phyloP scores from a whole-genome alignment of 1,284 basidiomycete species.

The Heterobasidion irregulare region DNA sequence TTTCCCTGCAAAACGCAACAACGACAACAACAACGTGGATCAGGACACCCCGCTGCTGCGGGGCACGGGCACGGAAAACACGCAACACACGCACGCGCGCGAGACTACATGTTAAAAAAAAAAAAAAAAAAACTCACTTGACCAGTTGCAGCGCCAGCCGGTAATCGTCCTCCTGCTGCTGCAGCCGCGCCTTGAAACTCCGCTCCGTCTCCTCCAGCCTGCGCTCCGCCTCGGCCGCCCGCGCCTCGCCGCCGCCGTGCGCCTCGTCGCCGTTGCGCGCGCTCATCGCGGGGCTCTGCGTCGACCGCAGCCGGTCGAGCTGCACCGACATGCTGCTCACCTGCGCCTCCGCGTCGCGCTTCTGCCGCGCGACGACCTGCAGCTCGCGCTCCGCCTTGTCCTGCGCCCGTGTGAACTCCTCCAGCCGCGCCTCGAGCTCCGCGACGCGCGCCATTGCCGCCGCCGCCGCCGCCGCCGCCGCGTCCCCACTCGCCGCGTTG shows the following conservation, averaged over 20 bases:
- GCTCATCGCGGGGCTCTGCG: constrained; percentile 35
- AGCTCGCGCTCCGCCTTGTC: constrained; percentile 71
- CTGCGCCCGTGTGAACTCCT: constrained; percentile 63
- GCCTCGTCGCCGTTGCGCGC: constrained; percentile 19
- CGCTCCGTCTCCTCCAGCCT: constrained; percentile 76
- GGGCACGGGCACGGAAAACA: background rate
- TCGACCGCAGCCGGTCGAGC: constrained; percentile 53
- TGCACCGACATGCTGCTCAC: constrained; percentile 55
- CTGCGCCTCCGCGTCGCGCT: constrained; percentile 69
- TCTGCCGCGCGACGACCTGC: constrained; percentile 51
- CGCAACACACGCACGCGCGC: background rate
- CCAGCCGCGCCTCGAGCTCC: constrained; percentile 71
- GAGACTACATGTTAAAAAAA: constrained; percentile 9
- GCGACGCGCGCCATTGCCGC: constrained; percentile 33
- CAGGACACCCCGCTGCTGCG: constrained; percentile 1
- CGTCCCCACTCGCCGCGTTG: constrained; percentile 35
- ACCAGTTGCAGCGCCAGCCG: constrained; percentile 89
- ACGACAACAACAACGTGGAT: background rate
- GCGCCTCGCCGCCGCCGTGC: constrained; percentile 34
- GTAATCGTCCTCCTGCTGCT: constrained; percentile 92
- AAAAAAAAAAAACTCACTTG: constrained; percentile 53
- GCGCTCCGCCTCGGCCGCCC: constrained; percentile 60
- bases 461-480: background rate
- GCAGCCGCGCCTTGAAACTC: constrained; percentile 65
- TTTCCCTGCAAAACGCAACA: constrained; percentile 57